Base-by-base conservation (phyloP, 2,329 filamentous ascomycete genomes). In the Penicillium freii region DNA sequence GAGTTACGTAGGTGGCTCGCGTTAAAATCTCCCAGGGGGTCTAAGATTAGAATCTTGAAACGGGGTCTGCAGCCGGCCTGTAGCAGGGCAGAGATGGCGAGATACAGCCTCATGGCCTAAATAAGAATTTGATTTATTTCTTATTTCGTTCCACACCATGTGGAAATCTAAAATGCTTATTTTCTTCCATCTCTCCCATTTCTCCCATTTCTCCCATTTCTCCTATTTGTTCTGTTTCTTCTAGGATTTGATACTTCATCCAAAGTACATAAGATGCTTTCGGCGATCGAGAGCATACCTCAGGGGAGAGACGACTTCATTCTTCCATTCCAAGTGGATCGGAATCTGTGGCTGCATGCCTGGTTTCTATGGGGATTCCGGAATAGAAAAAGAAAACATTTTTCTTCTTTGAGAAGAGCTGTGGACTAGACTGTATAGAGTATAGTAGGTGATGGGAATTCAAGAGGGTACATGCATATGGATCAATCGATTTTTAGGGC, bases 341-440 rank as follows among this genome's bases (percentile, higher is more conserved):
- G 42, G 29, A 53, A 53, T 53, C 13, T 21, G 21, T 33, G 7
- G 17, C 42, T 42, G 34, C 49, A 57, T 57, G 11, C 23, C 43
- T 53, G 21, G 54, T 57, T 57, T 53, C 54, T 53, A 57, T 53
- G 49, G 49, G n/a, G 50, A 57, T 52, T 21, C 13, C 29, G 43
- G 36, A 57, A 53, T 53, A 47, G 23, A 29, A 53, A 53, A 57
- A 47, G 36, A 53, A 53, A 57, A 53, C 49, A 56, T 25, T 3
- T 25, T 56, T 25, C 29, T 43, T 23, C 7, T 36, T 27, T 34
- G 9, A 45, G 39, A n/a, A 47, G 9, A 23, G 8, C 13, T n/a
- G 11, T 10, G 19, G 19, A 27, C 8, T 5, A 51, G 15, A 15
- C 8, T 23, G 19, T 4, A 51, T 10, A 36, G 19, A 29, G 43